Conservation (phyloP, 1,284 basidiomycete species). For the Puccinia brachypodii region DNA sequence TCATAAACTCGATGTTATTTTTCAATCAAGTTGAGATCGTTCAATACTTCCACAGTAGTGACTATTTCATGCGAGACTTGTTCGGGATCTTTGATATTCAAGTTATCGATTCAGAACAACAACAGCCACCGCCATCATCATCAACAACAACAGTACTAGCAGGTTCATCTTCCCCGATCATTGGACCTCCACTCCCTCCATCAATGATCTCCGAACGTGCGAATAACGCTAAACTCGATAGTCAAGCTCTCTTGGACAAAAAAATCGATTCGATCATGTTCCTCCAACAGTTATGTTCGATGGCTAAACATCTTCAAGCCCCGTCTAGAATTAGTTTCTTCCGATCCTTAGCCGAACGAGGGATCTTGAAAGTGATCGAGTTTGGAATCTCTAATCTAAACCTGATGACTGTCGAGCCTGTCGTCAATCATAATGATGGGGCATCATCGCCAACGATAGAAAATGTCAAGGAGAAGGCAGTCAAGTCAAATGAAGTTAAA, state of each 20-base stretch:
- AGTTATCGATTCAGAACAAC: conserved; percentile 58
- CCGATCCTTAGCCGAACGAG: conserved; percentile 81
- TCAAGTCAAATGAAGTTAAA: conserved; percentile 49
- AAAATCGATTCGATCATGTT: conserved; percentile 74
- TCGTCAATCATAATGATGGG: background rate
- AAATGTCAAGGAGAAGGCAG: background rate
- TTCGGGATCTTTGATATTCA: conserved; percentile 69
- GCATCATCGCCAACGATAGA: background rate
- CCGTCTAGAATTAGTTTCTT: conserved; percentile 83
- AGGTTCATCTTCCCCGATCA: conserved; percentile 28
- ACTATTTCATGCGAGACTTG: conserved; percentile 72
- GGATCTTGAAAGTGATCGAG: conserved; percentile 83
- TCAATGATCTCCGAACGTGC: conserved; percentile 26
- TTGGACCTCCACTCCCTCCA: conserved; percentile 51
- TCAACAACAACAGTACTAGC: no score
- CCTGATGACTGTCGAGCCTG: conserved; percentile 59
- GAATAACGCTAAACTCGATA: background rate
- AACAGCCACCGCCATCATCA: no score
- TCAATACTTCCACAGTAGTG: conserved; percentile 77
- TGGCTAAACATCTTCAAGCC: conserved; percentile 95
- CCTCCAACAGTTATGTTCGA: conserved; percentile 85
- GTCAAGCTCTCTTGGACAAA: background rate
- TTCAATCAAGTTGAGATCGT: conserved; percentile 99
- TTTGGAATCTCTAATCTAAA: conserved; percentile 66
- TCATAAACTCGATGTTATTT: conserved; percentile 94